Percentiles rank a stretch among this genome's conserved stretches.
phyloP scores from a whole-genome alignment of 192 early-diverging fungal species.

The Podila clonocystis region DNA sequence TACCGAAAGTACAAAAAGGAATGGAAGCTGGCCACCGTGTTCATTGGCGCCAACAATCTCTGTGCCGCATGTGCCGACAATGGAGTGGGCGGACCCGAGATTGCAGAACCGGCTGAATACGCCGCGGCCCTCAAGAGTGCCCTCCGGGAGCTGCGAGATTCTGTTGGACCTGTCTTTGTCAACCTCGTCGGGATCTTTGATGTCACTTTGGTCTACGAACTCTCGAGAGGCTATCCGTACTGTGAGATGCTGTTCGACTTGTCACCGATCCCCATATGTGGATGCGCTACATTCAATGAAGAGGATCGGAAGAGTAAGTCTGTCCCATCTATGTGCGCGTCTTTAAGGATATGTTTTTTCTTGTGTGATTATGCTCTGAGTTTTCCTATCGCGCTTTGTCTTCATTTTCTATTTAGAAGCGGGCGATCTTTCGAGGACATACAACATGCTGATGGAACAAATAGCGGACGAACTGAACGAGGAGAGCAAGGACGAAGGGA shows the following conservation, averaged over 20 bases:
- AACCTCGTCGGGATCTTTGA: constrained; percentile 63
- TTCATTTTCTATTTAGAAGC: constrained; percentile 9
- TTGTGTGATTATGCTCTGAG: not conserved
- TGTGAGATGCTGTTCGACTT: constrained; percentile 62
- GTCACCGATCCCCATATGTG: constrained; percentile 55
- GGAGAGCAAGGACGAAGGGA: constrained; percentile 19
- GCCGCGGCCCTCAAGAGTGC: constrained; percentile 47
- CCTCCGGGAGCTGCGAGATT: constrained; percentile 43
- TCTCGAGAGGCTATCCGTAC: constrained; percentile 59
- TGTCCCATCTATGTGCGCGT: not conserved
- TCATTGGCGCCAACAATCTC: constrained; percentile 67
- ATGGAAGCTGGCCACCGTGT: constrained; percentile 64
- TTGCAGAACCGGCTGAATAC: constrained; percentile 57
- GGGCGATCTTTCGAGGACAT: constrained; percentile 25
- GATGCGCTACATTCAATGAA: constrained; percentile 53
- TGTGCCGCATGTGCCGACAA: constrained; percentile 53
- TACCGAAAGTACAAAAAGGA: constrained; percentile 51
- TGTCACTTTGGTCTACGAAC: constrained; percentile 60
- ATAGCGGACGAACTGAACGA: constrained; percentile 39
- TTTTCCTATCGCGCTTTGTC: not conserved
- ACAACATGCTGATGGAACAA: constrained; percentile 31
- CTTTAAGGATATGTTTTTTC: not conserved
- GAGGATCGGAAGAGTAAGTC: constrained; percentile 52
- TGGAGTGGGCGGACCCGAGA: constrained; percentile 33
- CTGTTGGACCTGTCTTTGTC: constrained; percentile 59